Evolutionary conservation across 2,329 filamentous ascomycete species (phyloP).

Genomic region (Fusarium sterilihyphosum): DNA sequence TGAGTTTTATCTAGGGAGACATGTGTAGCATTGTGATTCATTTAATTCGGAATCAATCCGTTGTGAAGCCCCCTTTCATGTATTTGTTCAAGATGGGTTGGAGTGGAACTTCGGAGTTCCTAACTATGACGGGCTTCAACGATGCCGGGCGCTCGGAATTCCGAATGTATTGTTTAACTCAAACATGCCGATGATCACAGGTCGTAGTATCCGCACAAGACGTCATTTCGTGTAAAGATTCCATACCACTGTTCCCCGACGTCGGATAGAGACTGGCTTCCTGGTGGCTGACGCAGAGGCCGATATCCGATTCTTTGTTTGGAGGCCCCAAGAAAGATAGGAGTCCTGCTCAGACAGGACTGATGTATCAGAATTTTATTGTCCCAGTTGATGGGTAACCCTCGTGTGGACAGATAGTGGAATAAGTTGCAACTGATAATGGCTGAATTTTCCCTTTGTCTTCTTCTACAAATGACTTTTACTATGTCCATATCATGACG

Average conservation of each 20-base stretch:
- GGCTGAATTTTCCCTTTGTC: slow-evolving; percentile 4
- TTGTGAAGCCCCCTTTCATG: background rate
- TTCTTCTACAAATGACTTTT: slow-evolving; percentile 21
- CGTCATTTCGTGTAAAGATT: background rate
- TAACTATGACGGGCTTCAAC: background rate
- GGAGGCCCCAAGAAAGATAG: background rate
- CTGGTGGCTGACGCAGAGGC: background rate
- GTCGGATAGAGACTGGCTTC: background rate
- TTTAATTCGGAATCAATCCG: background rate
- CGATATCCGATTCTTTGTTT: background rate
- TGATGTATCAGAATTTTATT: background rate
- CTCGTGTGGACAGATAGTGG: background rate
- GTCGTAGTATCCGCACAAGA: background rate
- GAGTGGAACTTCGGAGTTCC: background rate
- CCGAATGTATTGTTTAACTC: background rate
- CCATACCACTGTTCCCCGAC: background rate
- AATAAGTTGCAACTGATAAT: background rate
- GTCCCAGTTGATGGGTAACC: background rate
- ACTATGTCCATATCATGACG: slow-evolving; percentile 22
- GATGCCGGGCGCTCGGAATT: background rate
- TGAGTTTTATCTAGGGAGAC: background rate
- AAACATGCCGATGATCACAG: background rate
- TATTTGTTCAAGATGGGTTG: background rate
- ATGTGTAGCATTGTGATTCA: background rate
- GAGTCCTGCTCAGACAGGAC: background rate